A percentile compares a stretch with the other conserved stretches of the same genome.
Evolutionary conservation across 768 basidiomycete genomes (phyloP).

Genomic region (Suillus spraguei): DNA sequence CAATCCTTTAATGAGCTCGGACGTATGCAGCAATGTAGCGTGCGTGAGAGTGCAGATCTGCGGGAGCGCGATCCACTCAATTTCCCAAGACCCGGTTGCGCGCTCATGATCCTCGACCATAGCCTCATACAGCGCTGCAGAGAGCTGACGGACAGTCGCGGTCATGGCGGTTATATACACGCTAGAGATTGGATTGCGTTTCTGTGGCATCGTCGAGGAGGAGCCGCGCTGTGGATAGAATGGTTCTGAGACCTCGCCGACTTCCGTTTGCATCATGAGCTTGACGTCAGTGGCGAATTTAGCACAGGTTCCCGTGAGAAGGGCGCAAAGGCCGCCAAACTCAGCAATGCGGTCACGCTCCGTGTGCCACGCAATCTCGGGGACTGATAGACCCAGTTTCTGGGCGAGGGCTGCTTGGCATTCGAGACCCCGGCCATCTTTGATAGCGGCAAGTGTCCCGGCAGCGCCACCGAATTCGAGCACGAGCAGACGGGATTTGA

Average conservation of each 20-base stretch:
- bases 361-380: conserved; percentile 40
- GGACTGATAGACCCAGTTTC: conserved; percentile 21
- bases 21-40: conserved; percentile 40
- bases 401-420: conserved; percentile 29
- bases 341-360: conserved; percentile 48
- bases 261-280: conserved; percentile 50
- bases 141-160: conserved; percentile 42
- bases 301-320: conserved; percentile 46
- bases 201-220: conserved; percentile 54
- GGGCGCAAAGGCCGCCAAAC: conserved; percentile 44
- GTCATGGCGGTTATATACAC: conserved; percentile 48
- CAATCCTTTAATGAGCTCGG: conserved; percentile 38
- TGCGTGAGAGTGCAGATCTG: conserved; percentile 47
- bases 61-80: conserved; percentile 51
- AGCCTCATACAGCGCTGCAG: conserved; percentile 43
- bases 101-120: conserved; percentile 53
- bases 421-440: conserved; percentile 34
- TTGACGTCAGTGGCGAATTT: conserved; percentile 49
- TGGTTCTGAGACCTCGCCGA: conserved; percentile 47
- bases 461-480: conserved; percentile 49
- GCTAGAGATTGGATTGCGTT: conserved; percentile 49
- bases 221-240: conserved; percentile 46
- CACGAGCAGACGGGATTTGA: conserved; percentile 40
- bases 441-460: conserved; percentile 47
- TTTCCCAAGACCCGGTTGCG: conserved; percentile 51